Evolutionary conservation across 1,284 basidiomycete species (phyloP).

Genomic region (Anthracocystis setariae): DNA sequence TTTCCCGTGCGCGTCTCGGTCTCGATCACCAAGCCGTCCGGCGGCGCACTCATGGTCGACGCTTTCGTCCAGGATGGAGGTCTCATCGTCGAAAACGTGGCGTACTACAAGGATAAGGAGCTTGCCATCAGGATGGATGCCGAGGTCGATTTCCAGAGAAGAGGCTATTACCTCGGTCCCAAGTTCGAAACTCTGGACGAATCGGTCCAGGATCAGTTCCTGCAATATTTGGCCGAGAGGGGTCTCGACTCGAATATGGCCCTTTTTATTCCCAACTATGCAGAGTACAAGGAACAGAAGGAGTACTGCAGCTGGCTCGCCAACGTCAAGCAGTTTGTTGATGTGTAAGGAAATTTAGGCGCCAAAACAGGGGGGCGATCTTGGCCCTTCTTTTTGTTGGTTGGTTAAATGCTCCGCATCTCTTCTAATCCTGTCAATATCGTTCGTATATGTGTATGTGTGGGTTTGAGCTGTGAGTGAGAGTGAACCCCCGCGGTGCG

Average conservation of each 20-base stretch:
- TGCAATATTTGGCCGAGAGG: constrained; percentile 83
- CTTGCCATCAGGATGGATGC: constrained; percentile 82
- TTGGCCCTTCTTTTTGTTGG: too few relatives aligned
- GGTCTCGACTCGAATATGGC: constrained; percentile 84
- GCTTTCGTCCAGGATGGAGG: constrained; percentile 74
- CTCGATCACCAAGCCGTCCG: constrained; percentile 80
- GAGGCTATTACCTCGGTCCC: constrained; percentile 90
- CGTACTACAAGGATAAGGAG: constrained; percentile 80
- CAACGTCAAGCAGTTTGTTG: constrained; percentile 84
- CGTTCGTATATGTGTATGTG: too few relatives aligned
- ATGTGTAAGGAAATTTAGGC: constrained; percentile 68
- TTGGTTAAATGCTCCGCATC: too few relatives aligned
- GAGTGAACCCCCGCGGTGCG: too few relatives aligned
- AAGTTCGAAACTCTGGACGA: constrained; percentile 92
- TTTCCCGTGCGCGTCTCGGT: constrained; percentile 81
- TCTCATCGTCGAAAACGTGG: constrained; percentile 87
- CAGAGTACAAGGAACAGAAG: constrained; percentile 67
- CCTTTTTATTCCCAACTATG: constrained; percentile 67
- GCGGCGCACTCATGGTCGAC: constrained; percentile 63
- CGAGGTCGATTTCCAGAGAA: constrained; percentile 91
- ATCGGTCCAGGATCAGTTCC: constrained; percentile 84
- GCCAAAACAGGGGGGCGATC: neutral
- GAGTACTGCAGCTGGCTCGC: constrained; percentile 92
- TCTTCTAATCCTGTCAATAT: too few relatives aligned
- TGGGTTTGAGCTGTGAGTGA: too few relatives aligned